Base-by-base conservation (phyloP, 2,329 filamentous ascomycete species). In the Fusarium pseudonygamai region DNA sequence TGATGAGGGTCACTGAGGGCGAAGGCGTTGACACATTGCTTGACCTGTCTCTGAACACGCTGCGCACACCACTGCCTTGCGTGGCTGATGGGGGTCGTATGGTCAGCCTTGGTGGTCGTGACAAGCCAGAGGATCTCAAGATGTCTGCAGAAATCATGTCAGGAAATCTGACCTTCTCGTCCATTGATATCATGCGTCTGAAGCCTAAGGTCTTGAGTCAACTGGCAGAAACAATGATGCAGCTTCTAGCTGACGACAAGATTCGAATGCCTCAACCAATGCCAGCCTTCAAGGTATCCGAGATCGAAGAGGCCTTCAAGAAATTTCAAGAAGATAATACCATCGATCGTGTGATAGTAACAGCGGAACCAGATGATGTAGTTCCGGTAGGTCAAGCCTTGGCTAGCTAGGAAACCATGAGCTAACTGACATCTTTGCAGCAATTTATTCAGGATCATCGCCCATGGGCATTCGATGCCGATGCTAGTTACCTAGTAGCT, bases 401-500 rank as follows among this genome's bases (percentile, higher is more conserved):
- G n/a, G n/a, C n/a, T n/a, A n/a, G n/a, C n/a, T n/a, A n/a, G n/a
- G n/a, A n/a, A n/a, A n/a, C n/a, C n/a, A n/a, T n/a, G n/a, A n/a
- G n/a, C n/a, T n/a, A n/a, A n/a, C n/a, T n/a, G n/a, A n/a, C n/a
- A n/a, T n/a, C n/a, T n/a, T n/a, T 1, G n/a, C 9, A 63, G 60
- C 42, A 63, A 59, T 63, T 40, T n/a, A 9, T 59, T n/a, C 42
- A 59, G 2, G n/a, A 47, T 1, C 16, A 1, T 0, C 32, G 45
- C 0, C 7, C 7, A 30, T 60, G 55, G 55, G n/a, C 0, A 1
- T 57, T 64, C 4, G 37, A 57, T 15, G 34, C 7, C 3, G 11
- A 34, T 11, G 64, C 49, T 12, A 67, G 66, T 0, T 79, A 78
- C 7, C 13, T 78, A 1, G 50, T 79, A 10, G 64, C 72, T 6